phyloP scores from a whole-genome alignment of 139 green algal species.

The Chlamydomonas sphaeroides region DNA sequence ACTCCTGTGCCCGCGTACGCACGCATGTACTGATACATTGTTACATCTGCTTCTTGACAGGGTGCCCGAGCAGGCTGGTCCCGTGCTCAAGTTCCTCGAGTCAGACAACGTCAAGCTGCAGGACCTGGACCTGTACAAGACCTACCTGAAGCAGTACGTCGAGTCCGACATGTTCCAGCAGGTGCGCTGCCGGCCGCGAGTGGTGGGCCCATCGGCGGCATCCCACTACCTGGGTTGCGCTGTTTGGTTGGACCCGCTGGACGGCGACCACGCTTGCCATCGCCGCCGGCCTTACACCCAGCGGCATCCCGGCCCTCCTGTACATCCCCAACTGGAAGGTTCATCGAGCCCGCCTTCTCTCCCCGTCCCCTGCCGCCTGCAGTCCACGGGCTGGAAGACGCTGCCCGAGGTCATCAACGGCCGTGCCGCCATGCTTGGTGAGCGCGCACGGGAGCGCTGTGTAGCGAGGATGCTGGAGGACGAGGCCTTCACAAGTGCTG shows the following conservation, averaged over 20 bases:
- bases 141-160: constrained; percentile 19
- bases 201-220: neutral
- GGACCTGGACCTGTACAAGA: constrained; percentile 32
- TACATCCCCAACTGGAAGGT: neutral
- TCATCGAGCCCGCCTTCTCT: neutral
- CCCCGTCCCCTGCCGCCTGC: neutral
- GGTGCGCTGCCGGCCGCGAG: neutral
- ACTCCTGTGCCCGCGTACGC: neutral
- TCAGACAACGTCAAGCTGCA: constrained; percentile 21
- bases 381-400: constrained; percentile 43
- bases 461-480: no score
- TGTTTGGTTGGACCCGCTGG: no score
- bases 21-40: neutral
- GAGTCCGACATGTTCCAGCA: constrained; percentile 7
- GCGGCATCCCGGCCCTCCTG: neutral
- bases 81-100: constrained; percentile 27
- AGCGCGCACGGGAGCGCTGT: neutral
- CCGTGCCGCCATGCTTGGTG: constrained; percentile 59
- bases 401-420: constrained; percentile 67
- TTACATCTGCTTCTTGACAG: neutral
- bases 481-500: no score
- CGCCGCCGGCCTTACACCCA: no score
- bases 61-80: constrained; percentile 28
- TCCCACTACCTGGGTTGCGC: neutral
- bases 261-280: no score